These are phyloP conservation scores for Dactylonectria macrodidyma DNA, from an alignment of 2,329 filamentous ascomycete genomes.

Conservation along the genomic window DNA sequence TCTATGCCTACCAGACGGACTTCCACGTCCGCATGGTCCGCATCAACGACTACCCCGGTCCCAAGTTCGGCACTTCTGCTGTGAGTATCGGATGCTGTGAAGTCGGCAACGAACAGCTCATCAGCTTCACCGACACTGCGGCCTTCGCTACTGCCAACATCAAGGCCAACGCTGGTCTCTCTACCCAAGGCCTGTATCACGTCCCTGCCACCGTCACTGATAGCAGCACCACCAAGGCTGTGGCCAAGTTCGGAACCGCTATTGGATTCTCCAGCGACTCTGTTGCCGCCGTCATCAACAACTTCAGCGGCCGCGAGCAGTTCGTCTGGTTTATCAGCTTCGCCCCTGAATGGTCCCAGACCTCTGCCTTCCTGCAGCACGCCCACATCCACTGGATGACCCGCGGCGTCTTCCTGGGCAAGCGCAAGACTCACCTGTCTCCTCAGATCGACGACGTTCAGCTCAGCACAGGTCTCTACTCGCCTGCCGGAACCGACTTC, in stretches of 20 bases:
- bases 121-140: constrained; percentile 31
- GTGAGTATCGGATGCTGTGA: constrained; percentile 13
- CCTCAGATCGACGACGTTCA: constrained; percentile 37
- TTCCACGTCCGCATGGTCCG: constrained; percentile 36
- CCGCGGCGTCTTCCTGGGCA: constrained; percentile 38
- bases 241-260: constrained; percentile 35
- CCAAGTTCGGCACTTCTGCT: constrained; percentile 32
- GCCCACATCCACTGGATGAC: constrained; percentile 39
- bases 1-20: constrained; percentile 32
- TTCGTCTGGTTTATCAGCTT: constrained; percentile 41
- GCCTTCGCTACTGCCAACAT: constrained; percentile 37
- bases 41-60: constrained; percentile 36
- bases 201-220: constrained; percentile 33
- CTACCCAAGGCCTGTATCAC: constrained; percentile 36
- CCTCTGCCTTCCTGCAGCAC: constrained; percentile 35
- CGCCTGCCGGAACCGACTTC: constrained; percentile 31
- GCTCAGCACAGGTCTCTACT: constrained; percentile 33
- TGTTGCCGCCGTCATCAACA: constrained; percentile 37
- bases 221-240: constrained; percentile 23
- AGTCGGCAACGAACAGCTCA: constrained; percentile 24
- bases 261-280: constrained; percentile 27
- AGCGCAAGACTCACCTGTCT: constrained; percentile 36
- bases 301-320: constrained; percentile 35
- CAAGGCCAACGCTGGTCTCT: constrained; percentile 29
- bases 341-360: constrained; percentile 38